Base-by-base conservation (phyloP, 768 basidiomycete species). In the Serendipita sp. region DNA sequence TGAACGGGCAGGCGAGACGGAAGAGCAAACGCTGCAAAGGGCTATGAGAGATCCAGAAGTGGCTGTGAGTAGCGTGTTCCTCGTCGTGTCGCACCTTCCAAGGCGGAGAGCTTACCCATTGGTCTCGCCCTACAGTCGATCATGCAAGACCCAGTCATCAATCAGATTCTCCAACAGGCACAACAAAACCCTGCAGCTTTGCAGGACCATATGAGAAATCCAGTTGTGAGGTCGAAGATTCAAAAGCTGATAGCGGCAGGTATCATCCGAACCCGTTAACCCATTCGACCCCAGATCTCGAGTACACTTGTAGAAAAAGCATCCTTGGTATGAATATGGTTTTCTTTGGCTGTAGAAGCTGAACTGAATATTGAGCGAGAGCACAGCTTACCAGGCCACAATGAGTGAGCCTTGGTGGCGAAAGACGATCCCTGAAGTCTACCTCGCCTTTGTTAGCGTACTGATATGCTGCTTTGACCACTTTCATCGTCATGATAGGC, bases 191-290 rank as follows among this genome's bases (percentile, higher is more conserved):
- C 96, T 3, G 77, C 81, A 48, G 90, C 94, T 24, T 76, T 99
- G 64, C 87, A 90, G 72, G 91, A 96, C 68, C 95, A 99, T 75
- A 87, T 98, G 86, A 91, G 92, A 82, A 96, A 94, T 69, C 86
- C 90, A 5, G 72, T 78, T 34, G 84, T 94, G 33, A 80, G 81
- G 43, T 72, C 77, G 62, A 95, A 94, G 78, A 89, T 96, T 66
- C 79, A 83, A 76, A 94, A 94, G 75, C 78, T 97, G 53, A 77
- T 95, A 69, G 88, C 90, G 63, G 92, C 92, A 30, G 95, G 94
- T 63, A 89, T 97, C 70, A 94, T 97, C 76, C 83, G 80, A 75
- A 93, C 92, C 31, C 78, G 88, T 68, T 88, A 75, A 82, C 24
- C 7, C 34, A 7, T 5, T 38, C 34, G 34, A 38, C 14, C 34